phyloP scores from a whole-genome alignment of 345 rosid genomes.

The Pelargonium nanum region DNA sequence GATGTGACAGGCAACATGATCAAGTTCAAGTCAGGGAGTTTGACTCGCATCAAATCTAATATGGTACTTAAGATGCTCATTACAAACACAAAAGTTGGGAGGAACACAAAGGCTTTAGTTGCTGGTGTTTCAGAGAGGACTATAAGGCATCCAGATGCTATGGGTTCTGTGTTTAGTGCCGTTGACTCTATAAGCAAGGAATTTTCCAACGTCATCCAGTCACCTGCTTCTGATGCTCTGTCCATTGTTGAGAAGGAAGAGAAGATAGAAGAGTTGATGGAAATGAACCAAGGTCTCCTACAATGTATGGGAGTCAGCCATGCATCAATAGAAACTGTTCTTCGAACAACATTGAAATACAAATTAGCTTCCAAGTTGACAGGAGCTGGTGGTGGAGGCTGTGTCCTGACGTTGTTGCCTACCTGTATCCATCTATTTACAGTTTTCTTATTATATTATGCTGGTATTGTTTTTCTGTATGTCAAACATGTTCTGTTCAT shows the following conservation, averaged over 20 bases:
- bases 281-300: conserved; percentile 88
- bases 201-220: conserved; percentile 47
- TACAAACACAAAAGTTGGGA: conserved; percentile 79
- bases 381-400: conserved; percentile 97
- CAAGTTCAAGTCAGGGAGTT: conserved; percentile 66
- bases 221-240: conserved; percentile 34
- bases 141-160: conserved; percentile 53
- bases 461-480: not conserved
- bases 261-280: conserved; percentile 71
- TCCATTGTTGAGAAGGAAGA: conserved; percentile 56
- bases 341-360: conserved; percentile 59
- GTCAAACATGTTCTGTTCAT: not conserved
- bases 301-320: conserved; percentile 92
- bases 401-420: conserved; percentile 77
- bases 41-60: conserved; percentile 47
- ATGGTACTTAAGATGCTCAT: conserved; percentile 73
- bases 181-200: conserved; percentile 76
- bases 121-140: conserved; percentile 81
- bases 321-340: conserved; percentile 68
- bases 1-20: conserved; percentile 68
- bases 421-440: conserved; percentile 49
- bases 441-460: not conserved
- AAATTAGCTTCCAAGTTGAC: conserved; percentile 82
- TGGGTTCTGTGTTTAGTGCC: conserved; percentile 63
- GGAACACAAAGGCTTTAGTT: conserved; percentile 88